phyloP scores from a whole-genome alignment of 2,329 filamentous ascomycete species.

The Aureobasidium lini region DNA sequence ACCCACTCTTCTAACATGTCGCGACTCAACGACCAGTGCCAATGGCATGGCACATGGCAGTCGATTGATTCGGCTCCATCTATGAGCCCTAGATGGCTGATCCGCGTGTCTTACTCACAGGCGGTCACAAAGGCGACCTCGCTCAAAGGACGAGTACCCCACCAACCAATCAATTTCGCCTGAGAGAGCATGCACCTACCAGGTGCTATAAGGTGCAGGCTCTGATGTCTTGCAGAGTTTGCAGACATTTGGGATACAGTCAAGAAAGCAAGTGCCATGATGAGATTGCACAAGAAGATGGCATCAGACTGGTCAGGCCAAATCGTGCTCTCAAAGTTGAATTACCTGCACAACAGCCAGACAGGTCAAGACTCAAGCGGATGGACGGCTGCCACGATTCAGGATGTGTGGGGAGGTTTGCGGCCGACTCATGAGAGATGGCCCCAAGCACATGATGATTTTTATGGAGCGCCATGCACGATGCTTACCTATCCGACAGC shows the following conservation, averaged over 20 bases:
- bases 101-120: too few species aligned
- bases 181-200: background rate
- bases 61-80: too few species aligned
- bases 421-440: background rate
- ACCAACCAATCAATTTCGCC: background rate
- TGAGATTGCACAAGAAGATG: background rate
- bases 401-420: background rate
- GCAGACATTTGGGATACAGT: background rate
- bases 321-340: background rate
- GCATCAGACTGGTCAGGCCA: background rate
- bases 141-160: background rate
- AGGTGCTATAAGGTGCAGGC: background rate
- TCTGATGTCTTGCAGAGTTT: background rate
- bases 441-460: too few species aligned
- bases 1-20: too few species aligned
- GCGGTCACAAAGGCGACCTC: too few species aligned
- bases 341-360: background rate
- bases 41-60: too few species aligned
- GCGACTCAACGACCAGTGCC: too few species aligned
- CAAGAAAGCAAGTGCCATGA: background rate
- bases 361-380: background rate
- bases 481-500: too few species aligned
- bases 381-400: slow-evolving; percentile 5
- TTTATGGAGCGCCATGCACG: too few species aligned
- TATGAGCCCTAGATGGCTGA: too few species aligned